Evolutionary conservation across 805 yeast species (phyloP).

Genomic region (Ogataea ramenticola): DNA sequence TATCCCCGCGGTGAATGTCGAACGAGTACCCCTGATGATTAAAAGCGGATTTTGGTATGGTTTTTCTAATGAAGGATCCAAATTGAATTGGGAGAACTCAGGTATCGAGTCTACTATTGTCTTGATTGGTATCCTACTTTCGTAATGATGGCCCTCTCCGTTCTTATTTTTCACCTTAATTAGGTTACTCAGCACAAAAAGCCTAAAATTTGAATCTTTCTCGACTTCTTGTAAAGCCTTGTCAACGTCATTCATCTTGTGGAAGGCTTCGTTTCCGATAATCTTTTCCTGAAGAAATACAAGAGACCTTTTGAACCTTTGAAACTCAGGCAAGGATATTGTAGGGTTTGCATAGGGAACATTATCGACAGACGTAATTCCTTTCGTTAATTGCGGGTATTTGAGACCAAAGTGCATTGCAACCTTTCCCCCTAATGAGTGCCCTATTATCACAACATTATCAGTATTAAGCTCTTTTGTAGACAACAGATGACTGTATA

Average conservation of each 20-base stretch:
- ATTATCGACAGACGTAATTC: conserved; percentile 68
- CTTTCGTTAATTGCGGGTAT: conserved; percentile 50
- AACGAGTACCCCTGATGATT: conserved; percentile 69
- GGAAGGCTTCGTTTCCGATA: conserved; percentile 3
- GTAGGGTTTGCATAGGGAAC: conserved; percentile 61
- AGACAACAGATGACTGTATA: conserved; percentile 34
- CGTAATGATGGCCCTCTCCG: conserved; percentile 2
- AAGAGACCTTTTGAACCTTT: conserved; percentile 19
- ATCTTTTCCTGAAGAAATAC: conserved; percentile 5
- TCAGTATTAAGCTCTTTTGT: conserved; percentile 19
- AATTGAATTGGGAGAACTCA: conserved; percentile 50
- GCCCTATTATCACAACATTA: conserved; percentile 57
- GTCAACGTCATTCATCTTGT: conserved; percentile 52
- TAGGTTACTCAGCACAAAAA: conserved; percentile 67
- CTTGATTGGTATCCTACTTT: conserved; percentile 55
- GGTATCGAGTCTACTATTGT: conserved; percentile 56
- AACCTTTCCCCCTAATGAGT: conserved; percentile 90
- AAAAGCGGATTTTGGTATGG: conserved; percentile 63
- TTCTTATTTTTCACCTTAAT: conserved; percentile 25
- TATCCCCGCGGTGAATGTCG: conserved; percentile 30
- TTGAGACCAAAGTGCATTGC: conserved; percentile 79
- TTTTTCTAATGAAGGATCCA: conserved; percentile 22
- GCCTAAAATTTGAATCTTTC: conserved; percentile 49
- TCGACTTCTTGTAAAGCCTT: conserved; percentile 55
- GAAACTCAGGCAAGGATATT: conserved; percentile 20